Base-by-base conservation (phyloP, 805 yeast species). In the Grigorovia transvaalensis region DNA sequence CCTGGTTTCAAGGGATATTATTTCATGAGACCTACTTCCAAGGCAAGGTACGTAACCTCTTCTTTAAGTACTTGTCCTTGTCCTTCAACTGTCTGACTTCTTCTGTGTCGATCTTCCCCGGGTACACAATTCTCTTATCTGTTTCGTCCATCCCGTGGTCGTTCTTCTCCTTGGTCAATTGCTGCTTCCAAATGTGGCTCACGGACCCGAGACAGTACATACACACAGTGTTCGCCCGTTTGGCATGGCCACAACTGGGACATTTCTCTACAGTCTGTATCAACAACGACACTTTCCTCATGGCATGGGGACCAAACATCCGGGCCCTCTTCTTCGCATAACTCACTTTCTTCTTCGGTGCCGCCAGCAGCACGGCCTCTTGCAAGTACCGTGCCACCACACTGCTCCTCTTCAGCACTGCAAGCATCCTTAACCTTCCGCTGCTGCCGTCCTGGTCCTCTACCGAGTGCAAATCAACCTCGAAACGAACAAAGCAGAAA, bases 171-270 rank as follows among this genome's bases (percentile, higher is more conserved):
- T 56, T 55, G 56, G 60, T 47, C 15, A 64, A 61, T 52, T 61
- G 67, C 30, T 60, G 64, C 59, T 79, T 84, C 87, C 96, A 88
- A 45, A 84, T 74, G 52, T 77, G 73, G 66, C 80, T 83, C 63
- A 93, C 85, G 65, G 89, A 89, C 35, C 77, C 80, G 53, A 88
- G 90, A 72, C 99, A 91, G 63, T 85, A 79, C 95, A 88, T 88
- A 71, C 99, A 91, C 60, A 91, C 74, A 52, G 89, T 82, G 68
- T 93, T 96, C 1, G 93, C 81, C 63, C 96, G 78, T 71, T 91
- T 93, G 60, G 80, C 84, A 56, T 86, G 84, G 45, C 99, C 99
- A 72, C 99, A 91, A 0, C 96, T 84, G 2, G 98, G 97, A 66
- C 99, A 91, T 66, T 95, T 79, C 56, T 85, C 88, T 62, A 93